Evolutionary conservation across 2,329 filamentous ascomycete genomes (phyloP), one percentile per base, ranked within the genome.

Genomic region (Fusarium pininemorale): DNA sequence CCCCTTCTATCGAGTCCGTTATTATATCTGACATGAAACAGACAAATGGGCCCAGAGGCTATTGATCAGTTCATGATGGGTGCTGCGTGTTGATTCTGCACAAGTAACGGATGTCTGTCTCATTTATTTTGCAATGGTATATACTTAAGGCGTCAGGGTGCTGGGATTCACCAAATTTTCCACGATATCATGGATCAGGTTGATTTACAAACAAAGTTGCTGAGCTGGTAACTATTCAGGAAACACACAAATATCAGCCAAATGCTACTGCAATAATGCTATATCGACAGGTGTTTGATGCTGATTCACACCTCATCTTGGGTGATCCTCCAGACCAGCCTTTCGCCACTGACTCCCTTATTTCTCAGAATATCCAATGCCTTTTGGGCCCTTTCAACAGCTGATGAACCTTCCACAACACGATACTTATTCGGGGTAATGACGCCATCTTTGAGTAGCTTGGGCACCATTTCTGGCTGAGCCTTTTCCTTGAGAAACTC

Each of bases 391-490:
- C 84, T 79, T 66, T 85, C 83, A 5, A 84, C 68, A 32, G 82
- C 64, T 0, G 79, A 81, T 18, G 77, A 65, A 2, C 85, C 85
- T 63, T 86, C 83, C 6, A 87, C 79, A 3, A 86, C 63, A 9
- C 82, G 80, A 41, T 83, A 82, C 51, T 79, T 81, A 66, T 86
- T 86, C 0, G 86, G 85, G 59, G 79, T 70, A 35, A 87, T 77
- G 6, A 82, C 48, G 0, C 83, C 82, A 20, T 81, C 74, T 12
- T 80, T 81, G 26, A 87, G 70, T 70, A 90, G 73, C 1, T 82
- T 75, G 5, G 87, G 87, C 76, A 91, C 85, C 58, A 91, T 88
- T 20, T 88, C 86, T 2, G 85, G 79, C 74, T 90, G 87, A 41
- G 90, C 79, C 56, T 88, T 85, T 53, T 89, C 80, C 67, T 86